Evolutionary conservation across 129 eudicot genomes (phyloP).

Genomic region (Chrysanthemum makinoi): DNA sequence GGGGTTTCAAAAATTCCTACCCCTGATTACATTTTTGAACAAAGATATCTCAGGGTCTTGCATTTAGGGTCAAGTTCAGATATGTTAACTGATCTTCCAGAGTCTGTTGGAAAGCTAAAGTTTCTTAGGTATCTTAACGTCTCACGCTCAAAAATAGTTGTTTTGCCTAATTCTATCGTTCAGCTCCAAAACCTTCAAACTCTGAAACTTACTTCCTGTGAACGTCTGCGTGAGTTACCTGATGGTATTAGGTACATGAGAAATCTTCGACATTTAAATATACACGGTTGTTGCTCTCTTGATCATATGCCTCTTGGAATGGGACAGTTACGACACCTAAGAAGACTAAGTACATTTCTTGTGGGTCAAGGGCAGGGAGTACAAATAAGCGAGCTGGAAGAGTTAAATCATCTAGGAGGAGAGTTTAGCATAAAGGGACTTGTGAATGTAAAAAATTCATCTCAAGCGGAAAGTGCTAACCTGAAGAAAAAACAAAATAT

Average conservation of each 20-base stretch:
- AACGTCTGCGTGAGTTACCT: constrained; percentile 29
- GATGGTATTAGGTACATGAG: constrained; percentile 39
- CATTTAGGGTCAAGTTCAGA: constrained; percentile 37
- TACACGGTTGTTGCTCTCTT: constrained; percentile 39
- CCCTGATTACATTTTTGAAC: constrained; percentile 33
- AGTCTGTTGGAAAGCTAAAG: constrained; percentile 33
- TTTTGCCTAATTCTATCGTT: constrained; percentile 34
- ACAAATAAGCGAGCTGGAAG: constrained; percentile 31
- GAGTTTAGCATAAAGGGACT: constrained; percentile 39
- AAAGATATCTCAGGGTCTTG: constrained; percentile 35
- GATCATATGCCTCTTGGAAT: constrained; percentile 39
- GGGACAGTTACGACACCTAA: constrained; percentile 43
- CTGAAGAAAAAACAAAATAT: constrained; percentile 31
- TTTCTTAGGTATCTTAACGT: constrained; percentile 40
- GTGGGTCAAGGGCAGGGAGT: constrained; percentile 27
- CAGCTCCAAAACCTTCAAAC: constrained; percentile 40
- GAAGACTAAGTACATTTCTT: constrained; percentile 35
- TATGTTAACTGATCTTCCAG: constrained; percentile 35
- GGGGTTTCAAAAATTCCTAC: constrained; percentile 32
- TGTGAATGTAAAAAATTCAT: constrained; percentile 15
- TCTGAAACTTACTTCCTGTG: constrained; percentile 33
- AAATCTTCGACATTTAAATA: constrained; percentile 34
- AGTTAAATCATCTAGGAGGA: constrained; percentile 35
- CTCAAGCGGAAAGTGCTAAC: constrained; percentile 25
- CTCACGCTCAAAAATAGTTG: constrained; percentile 33